Evolutionary conservation across 345 rosid species (phyloP).

Genomic region (Lepidium didymum): DNA sequence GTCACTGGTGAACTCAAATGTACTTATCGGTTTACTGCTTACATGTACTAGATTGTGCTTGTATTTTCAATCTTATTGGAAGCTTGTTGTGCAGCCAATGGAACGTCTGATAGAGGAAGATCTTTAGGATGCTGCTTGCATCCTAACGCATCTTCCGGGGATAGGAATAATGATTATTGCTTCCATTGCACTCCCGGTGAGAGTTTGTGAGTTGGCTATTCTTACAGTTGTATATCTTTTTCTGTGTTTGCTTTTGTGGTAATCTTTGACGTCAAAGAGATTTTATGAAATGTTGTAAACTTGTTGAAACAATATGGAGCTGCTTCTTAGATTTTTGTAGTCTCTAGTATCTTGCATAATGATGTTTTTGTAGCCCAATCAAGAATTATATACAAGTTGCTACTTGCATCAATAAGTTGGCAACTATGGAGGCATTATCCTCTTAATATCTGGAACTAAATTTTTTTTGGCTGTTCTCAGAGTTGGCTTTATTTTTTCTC

Average conservation of each 20-base stretch:
- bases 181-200: slow-evolving; percentile 24
- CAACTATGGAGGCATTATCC: background rate
- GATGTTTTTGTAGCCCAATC: background rate
- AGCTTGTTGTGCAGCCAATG: slow-evolving; percentile 25
- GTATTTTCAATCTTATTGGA: slow-evolving; percentile 8
- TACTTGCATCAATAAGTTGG: background rate
- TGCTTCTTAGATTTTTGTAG: background rate
- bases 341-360: background rate
- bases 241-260: background rate
- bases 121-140: slow-evolving; percentile 26
- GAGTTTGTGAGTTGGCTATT: slow-evolving; percentile 5
- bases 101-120: slow-evolving; percentile 20
- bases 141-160: slow-evolving; percentile 6
- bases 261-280: background rate
- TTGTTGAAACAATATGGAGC: background rate
- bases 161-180: slow-evolving; percentile 13
- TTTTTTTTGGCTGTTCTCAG: background rate
- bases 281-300: background rate
- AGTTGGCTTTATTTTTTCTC: background rate
- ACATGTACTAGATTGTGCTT: background rate
- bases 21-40: slow-evolving; percentile 3
- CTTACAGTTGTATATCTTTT: background rate
- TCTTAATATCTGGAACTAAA: background rate
- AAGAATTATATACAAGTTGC: background rate
- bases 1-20: slow-evolving; percentile 38